Base-by-base conservation (phyloP, 2,329 filamentous ascomycete genomes). In the Phialemonium atrogriseum region DNA sequence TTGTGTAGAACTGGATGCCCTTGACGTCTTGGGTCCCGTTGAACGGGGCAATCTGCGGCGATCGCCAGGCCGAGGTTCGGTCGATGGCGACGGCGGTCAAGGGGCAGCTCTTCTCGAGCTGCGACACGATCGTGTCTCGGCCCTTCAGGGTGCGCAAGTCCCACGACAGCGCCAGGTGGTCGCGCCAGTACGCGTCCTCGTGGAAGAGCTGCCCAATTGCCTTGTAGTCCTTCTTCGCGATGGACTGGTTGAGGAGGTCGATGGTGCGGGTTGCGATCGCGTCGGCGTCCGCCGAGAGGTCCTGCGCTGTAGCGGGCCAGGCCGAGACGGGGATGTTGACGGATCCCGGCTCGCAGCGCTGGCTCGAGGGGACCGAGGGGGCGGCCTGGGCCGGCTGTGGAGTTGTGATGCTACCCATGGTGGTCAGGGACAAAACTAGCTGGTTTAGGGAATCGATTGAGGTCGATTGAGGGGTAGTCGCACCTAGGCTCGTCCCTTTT, bases 111-210 rank as follows among this genome's bases (percentile, higher is more conserved):
- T 33, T 35, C 5, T 52, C 37, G 43, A 63, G 41, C 40, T 51
- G 52, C 3, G 46, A 30, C 31, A 46, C 24, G 26, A 72, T 64
- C 18, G 55, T 56, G 30, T 60, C 40, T 27, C 50, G 46, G 10
- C 64, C 62, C 39, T 67, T 63, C n/a, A 70, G 43, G 0, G 73
- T 78, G 21, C 60, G 68, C 15, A 74, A 59, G 20, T 71, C 62
- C 64, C 71, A 76, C 0, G 68, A 65, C 8, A 77, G 45, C 6
- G 58, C 64, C 4, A 78, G 59, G 33, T 77, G 67, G 43, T 79
- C 74, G 22, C 73, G 59, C 71, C 71, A 78, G 46, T 68, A 75
- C 14, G 64, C 58, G 22, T 66, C 59, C 9, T 65, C 52, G 3
- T 66, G 42, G 41, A 76, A 75, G 1, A 75, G 56, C 5, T 50